These are phyloP conservation scores for Postia placenta DNA, from an alignment of 768 basidiomycete species.

Conservation along the genomic window DNA sequence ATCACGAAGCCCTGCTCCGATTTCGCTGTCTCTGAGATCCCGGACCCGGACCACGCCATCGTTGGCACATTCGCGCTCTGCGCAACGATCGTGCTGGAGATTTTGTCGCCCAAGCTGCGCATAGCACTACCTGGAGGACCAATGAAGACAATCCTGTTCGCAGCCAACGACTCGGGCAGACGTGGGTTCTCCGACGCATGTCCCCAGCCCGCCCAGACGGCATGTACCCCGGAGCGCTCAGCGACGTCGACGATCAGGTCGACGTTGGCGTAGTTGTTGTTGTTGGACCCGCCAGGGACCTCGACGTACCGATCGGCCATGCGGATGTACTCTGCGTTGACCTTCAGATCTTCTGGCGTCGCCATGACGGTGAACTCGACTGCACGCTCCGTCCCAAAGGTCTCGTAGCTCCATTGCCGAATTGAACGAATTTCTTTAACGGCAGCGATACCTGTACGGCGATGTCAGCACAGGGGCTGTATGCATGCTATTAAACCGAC, in stretches of 20 bases:
- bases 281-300: slow-evolving; percentile 96
- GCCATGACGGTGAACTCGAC: slow-evolving; percentile 99
- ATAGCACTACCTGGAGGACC: slow-evolving; percentile 98
- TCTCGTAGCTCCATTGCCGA: slow-evolving; percentile 99
- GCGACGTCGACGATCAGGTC: slow-evolving; percentile 98
- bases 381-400: slow-evolving; percentile 92
- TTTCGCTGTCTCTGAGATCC: slow-evolving; percentile 80
- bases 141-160: slow-evolving; percentile 97
- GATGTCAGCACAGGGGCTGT: not conserved
- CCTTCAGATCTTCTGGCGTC: slow-evolving; percentile 96
- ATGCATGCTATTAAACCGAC: slow-evolving; percentile 31
- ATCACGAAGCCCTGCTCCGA: slow-evolving; percentile 87
- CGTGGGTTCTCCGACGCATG: slow-evolving; percentile 99
- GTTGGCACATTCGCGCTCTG: slow-evolving; percentile 95
- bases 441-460: slow-evolving; percentile 81
- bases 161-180: slow-evolving; percentile 86
- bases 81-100: slow-evolving; percentile 98
- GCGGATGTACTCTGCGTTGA: slow-evolving; percentile 99
- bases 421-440: slow-evolving; percentile 99
- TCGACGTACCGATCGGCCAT: slow-evolving; percentile 99
- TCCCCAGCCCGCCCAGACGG: slow-evolving; percentile 99
- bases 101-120: slow-evolving; percentile 99
- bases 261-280: slow-evolving; percentile 99
- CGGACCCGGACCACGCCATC: slow-evolving; percentile 98
- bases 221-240: slow-evolving; percentile 94